These are phyloP conservation scores for Neurospora sp. DNA, from an alignment of 495 filamentous ascomycete species.

Conservation along the genomic window DNA sequence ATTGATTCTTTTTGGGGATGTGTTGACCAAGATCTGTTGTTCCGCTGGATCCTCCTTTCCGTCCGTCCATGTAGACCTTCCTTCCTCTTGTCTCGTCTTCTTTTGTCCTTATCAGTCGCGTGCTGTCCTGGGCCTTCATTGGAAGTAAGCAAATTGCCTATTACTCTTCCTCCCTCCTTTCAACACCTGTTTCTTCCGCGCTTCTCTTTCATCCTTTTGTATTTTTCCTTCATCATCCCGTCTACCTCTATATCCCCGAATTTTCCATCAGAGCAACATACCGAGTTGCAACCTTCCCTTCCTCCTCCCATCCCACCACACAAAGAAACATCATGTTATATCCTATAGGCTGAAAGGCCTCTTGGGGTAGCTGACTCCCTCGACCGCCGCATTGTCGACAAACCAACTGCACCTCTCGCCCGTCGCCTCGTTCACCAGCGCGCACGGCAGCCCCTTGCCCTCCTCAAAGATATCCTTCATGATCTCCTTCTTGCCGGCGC, in stretches of 20 bases:
- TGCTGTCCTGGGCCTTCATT: not conserved
- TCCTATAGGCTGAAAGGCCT: constrained; percentile 33
- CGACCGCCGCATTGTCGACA: constrained; percentile 70
- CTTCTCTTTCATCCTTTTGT: not conserved
- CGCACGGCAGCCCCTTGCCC: constrained; percentile 75
- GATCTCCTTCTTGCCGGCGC: constrained; percentile 79
- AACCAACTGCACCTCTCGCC: constrained; percentile 93
- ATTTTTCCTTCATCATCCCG: not conserved
- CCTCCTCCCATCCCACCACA: not conserved
- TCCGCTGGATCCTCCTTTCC: not conserved
- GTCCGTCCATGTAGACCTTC: not conserved
- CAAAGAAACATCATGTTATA: not conserved
- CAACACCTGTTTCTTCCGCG: not conserved
- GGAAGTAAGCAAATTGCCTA: not conserved
- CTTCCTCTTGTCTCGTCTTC: not conserved
- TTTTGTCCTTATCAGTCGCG: not conserved
- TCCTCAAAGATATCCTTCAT: constrained; percentile 79
- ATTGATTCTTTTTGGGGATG: not conserved
- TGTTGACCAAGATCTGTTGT: not conserved
- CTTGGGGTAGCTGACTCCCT: constrained; percentile 73
- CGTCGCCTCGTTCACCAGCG: constrained; percentile 72
- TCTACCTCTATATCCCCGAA: not conserved
- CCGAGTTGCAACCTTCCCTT: not conserved
- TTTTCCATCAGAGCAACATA: not conserved
- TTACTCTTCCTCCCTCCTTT: not conserved